Percentiles rank a stretch among this genome's conserved stretches.
These are phyloP conservation scores for Neoboletus subvelutipes DNA, from an alignment of 768 basidiomycete genomes.

Conservation along the genomic window DNA sequence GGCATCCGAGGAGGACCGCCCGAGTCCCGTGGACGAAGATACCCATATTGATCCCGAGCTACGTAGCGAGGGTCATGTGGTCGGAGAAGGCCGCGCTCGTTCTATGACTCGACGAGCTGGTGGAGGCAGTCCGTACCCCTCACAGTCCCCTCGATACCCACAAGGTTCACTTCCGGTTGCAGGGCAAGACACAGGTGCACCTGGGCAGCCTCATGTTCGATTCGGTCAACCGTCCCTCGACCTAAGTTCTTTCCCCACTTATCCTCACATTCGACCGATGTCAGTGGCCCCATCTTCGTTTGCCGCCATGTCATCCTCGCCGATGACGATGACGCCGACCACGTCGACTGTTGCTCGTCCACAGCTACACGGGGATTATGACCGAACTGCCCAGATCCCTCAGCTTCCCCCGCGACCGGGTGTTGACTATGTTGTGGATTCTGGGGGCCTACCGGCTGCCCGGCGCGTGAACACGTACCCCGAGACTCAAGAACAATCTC, in stretches of 20 bases:
- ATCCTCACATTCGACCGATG: constrained; percentile 4
- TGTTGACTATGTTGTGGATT: constrained; percentile 13
- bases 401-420: constrained; percentile 12
- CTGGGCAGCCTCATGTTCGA: constrained; percentile 10
- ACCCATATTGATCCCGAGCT: constrained; percentile 38
- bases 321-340: not conserved
- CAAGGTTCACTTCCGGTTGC: constrained; percentile 21
- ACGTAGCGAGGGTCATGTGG: constrained; percentile 35
- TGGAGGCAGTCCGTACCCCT: constrained; percentile 30
- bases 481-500: constrained; percentile 1
- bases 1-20: constrained; percentile 23
- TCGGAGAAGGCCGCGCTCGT: constrained; percentile 35
- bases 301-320: constrained; percentile 6
- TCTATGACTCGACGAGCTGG: constrained; percentile 21
- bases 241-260: constrained; percentile 15
- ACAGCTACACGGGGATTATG: constrained; percentile 5
- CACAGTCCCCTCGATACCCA: constrained; percentile 29
- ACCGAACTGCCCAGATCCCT: not conserved
- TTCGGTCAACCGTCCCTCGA: constrained; percentile 30
- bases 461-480: constrained; percentile 8
- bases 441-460: constrained; percentile 7
- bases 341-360: not conserved
- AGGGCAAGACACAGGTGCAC: constrained; percentile 7
- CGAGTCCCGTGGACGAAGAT: constrained; percentile 30
- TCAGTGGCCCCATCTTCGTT: constrained; percentile 9